Base-by-base conservation (phyloP, 2,329 filamentous ascomycete genomes). In the Sarocladiaceae sp. region DNA sequence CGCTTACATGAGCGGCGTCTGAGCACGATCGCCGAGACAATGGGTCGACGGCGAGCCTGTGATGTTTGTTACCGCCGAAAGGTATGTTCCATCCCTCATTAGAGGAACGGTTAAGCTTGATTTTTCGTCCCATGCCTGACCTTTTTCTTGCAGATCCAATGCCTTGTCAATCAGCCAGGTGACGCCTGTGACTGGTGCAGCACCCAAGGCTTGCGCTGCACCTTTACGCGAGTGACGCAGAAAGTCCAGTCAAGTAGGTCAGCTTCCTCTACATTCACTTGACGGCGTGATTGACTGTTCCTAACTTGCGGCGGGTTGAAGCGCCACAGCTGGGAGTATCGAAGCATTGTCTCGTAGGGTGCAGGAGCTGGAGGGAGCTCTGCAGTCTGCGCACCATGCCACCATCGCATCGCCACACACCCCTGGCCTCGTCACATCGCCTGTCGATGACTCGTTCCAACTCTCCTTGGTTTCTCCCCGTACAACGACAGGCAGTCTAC, bases 181-280 rank as follows among this genome's bases (percentile, higher is more conserved):
- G 24, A 47, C n/a, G 24, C 44, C 19, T 47, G 46, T 27, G 43
- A 47, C 15, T 47, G 46, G 46, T 47, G 46, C 43, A 34, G 27
- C n/a, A 33, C 33, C 18, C 46, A 47, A 31, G 35, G 42, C 32
- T 31, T 47, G 13, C 15, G 13, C 5, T 47, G 46, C 18, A 47
- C 46, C 34, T 47, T 45, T 20, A 29, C 40, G 9, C 18, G 44
- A n/a, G 27, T 46, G 3, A 27, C 34, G 11, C 44, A 29, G 16
- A 46, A 46, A 24, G 35, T 33, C 19, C 29, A 34, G 20, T 33
- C 40, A 20, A 37, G 42, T 19, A 42, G 43, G 46, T 42, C 18
- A 45, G 43, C 33, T 35, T 20, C 7, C 11, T 18, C 16, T 23
- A 15, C n/a, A 31, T n/a, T n/a, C n/a, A n/a, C n/a, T n/a, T n/a